Percentiles rank a stretch among this genome's conserved stretches.
Evolutionary conservation across 1,284 basidiomycete genomes (phyloP).

Genomic region (Sanghuangporus weigelae): DNA sequence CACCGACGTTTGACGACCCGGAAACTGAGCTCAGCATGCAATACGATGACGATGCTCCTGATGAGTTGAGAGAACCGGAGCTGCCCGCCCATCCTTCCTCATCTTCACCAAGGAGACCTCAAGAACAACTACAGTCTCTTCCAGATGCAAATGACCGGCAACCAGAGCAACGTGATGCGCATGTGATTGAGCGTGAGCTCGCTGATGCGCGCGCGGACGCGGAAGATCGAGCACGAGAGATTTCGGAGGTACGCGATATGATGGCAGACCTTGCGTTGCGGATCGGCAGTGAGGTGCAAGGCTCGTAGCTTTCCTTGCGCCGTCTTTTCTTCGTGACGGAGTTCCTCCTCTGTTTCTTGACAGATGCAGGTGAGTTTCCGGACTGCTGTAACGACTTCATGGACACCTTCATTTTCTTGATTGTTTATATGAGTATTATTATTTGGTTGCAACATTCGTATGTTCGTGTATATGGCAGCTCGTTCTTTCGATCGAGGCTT

Average conservation of each 20-base stretch:
- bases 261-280: constrained; percentile 3
- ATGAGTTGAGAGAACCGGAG: background rate
- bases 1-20: constrained; percentile 5
- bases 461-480: no score
- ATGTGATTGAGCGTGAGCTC: constrained; percentile 3
- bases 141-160: no score
- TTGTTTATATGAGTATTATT: no score
- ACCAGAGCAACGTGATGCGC: background rate
- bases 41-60: background rate
- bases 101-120: background rate
- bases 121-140: background rate
- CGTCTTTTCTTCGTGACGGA: background rate
- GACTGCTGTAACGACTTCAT: no score
- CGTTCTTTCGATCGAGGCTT: no score
- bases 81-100: background rate
- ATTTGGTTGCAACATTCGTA: no score
- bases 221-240: constrained; percentile 7
- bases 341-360: background rate
- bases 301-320: background rate
- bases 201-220: constrained; percentile 7
- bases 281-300: background rate
- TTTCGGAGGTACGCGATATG: constrained; percentile 3
- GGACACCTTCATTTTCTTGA: no score
- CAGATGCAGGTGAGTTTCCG: background rate
- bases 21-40: background rate